Evolutionary conservation across 805 yeast species (phyloP).

Genomic region (Saturnispora hagleri): DNA sequence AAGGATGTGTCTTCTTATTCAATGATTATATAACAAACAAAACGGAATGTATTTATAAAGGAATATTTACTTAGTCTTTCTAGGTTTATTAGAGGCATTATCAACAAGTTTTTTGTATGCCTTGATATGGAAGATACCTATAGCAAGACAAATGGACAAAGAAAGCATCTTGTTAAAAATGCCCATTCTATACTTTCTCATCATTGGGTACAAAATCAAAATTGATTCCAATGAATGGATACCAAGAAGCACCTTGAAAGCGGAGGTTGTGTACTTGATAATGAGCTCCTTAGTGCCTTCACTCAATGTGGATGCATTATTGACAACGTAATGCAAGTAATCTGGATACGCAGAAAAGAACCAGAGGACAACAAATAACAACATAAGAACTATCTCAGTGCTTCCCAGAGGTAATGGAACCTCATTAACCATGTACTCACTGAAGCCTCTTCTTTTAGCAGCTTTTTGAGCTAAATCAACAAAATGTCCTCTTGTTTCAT

Average conservation of each 20-base stretch:
- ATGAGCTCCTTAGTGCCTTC: slow-evolving; percentile 6
- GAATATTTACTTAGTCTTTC: slow-evolving; percentile 1
- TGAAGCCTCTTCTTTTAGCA: slow-evolving; percentile 51
- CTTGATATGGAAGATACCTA: slow-evolving; percentile 47
- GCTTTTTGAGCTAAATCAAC: slow-evolving; percentile 69
- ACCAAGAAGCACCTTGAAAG: slow-evolving; percentile 22
- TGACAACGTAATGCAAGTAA: slow-evolving; percentile 2
- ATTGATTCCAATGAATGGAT: slow-evolving; percentile 47
- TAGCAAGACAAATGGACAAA: slow-evolving; percentile 43
- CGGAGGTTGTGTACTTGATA: slow-evolving; percentile 6
- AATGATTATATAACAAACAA: slow-evolving; percentile 6
- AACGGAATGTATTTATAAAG: not conserved
- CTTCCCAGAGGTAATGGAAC: slow-evolving; percentile 28
- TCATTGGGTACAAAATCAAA: slow-evolving; percentile 38
- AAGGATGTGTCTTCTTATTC: slow-evolving; percentile 16
- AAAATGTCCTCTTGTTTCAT: slow-evolving; percentile 46
- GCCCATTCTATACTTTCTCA: slow-evolving; percentile 55
- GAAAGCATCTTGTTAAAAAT: slow-evolving; percentile 39
- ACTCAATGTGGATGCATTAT: slow-evolving; percentile 7
- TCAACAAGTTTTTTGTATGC: slow-evolving; percentile 30
- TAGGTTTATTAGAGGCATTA: slow-evolving; percentile 13
- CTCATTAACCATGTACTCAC: slow-evolving; percentile 31
- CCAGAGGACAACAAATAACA: slow-evolving; percentile 3
- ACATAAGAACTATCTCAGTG: slow-evolving; percentile 29
- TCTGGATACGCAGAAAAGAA: slow-evolving; percentile 10